Base-by-base conservation (phyloP, 1,139 yeast species). In the Protomyces arabidopsidicola region DNA sequence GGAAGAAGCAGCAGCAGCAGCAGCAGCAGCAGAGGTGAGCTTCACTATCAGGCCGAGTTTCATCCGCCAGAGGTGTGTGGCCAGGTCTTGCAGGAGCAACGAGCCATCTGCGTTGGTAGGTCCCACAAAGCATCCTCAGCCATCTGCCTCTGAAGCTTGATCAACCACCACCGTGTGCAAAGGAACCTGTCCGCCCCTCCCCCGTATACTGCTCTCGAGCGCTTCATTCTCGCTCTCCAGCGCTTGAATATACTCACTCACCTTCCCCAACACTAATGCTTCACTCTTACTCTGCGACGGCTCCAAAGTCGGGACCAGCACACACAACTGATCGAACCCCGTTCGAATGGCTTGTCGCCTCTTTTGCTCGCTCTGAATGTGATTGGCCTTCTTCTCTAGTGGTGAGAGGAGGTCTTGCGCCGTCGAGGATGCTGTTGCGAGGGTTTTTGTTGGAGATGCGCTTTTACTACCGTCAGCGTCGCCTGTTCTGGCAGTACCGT, bases 271-370 rank as follows among this genome's bases (percentile, higher is more conserved):
- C n/a, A 78, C 80, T 4, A 75, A 67, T 0, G 79, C 78, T 67
- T 78, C 81, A 48, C 77, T 73, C 12, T 79, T 71, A 22, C 79
- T 75, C 65, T 77, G 79, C 24, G 71, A 65, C 36, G 69, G 64
- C 39, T 74, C 74, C 35, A 80, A 70, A 12, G 72, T 77, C 0
- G 83, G 83, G 2, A 80, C 79, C 0, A 78, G 66, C 1, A 72
- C 73, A 0, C 79, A 75, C n/a, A 80, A 71, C 62, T 72, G 73
- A 60, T 74, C 78, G 64, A 79, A 80, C 1, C 80, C 81, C 22
- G 76, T 78, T 9, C 82, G 72, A 36, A 80, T 80, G 2, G 82
- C 82, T 65, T 76, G 77, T 18, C 83, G 73, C 38, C 83, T 74
- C 67, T 78, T 79, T 67, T 80, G 79, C 67, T 80, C 83, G 0